Evolutionary conservation across 2,329 filamentous ascomycete genomes (phyloP).

Genomic region (Penicillium sp.): DNA sequence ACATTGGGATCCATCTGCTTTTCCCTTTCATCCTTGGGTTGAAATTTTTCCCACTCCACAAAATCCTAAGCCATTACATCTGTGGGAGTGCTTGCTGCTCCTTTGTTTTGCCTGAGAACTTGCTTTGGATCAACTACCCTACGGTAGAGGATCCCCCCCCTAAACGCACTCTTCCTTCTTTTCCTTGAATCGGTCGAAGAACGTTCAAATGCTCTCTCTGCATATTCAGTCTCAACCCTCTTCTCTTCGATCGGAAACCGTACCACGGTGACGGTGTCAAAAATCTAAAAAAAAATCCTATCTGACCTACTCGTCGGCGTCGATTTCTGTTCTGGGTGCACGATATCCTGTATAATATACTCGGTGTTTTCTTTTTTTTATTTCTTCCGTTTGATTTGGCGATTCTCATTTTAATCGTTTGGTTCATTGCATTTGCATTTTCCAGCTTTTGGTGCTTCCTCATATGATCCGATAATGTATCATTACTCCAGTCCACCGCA

Average conservation of each 20-base stretch:
- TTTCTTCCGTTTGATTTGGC: conserved; percentile 15
- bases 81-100: conserved; percentile 10
- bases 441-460: conserved; percentile 21
- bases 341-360: conserved; percentile 52
- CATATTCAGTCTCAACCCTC: conserved; percentile 41
- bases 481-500: conserved; percentile 50
- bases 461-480: conserved; percentile 48
- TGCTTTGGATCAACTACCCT: conserved; percentile 2
- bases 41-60: conserved; percentile 18
- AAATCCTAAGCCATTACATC: conserved; percentile 9
- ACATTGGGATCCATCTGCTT: conserved; percentile 8
- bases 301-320: conserved; percentile 32
- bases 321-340: conserved; percentile 34
- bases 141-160: conserved; percentile 1
- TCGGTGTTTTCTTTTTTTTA: conserved; percentile 30
- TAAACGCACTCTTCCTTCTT: conserved; percentile 15
- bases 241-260: conserved; percentile 44
- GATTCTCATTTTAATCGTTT: conserved; percentile 14
- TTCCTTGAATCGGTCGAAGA: conserved; percentile 27
- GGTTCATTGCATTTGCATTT: conserved; percentile 11
- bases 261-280: conserved; percentile 47
- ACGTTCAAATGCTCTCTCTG: conserved; percentile 50
- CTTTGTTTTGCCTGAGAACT: conserved; percentile 6
- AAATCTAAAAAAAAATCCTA: conserved; percentile 23
- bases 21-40: conserved; percentile 14